These are phyloP conservation scores for Grosmannia huntii DNA, from an alignment of 2,329 filamentous ascomycete species.

Conservation along the genomic window DNA sequence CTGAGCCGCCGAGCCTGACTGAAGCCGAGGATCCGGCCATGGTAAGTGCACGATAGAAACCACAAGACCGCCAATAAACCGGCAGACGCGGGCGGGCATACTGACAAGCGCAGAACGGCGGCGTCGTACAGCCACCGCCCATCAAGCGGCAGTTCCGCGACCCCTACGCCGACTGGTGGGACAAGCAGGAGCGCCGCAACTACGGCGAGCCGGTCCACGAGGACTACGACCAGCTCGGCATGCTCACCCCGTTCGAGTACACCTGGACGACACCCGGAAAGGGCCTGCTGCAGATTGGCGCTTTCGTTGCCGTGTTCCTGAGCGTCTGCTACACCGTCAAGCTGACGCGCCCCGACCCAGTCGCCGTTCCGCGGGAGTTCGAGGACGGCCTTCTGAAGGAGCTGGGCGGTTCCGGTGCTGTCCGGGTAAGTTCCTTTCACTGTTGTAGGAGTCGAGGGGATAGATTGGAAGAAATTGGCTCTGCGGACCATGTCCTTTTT, in stretches of 20 bases:
- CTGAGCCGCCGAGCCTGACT: conserved; percentile 31
- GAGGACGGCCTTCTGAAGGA: conserved; percentile 62
- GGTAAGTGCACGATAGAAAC: conserved; percentile 32
- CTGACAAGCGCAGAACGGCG: conserved; percentile 53
- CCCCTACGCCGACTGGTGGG: conserved; percentile 90
- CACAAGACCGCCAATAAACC: conserved; percentile 11
- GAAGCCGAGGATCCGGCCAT: conserved; percentile 54
- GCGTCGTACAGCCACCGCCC: conserved; percentile 64
- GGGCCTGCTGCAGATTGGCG: conserved; percentile 53
- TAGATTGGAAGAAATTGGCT: not conserved
- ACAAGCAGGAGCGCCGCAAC: conserved; percentile 93
- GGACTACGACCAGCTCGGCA: conserved; percentile 84
- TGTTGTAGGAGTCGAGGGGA: not conserved
- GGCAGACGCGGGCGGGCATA: not conserved
- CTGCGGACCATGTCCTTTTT: not conserved
- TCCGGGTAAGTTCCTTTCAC: conserved; percentile 35
- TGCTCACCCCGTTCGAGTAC: conserved; percentile 84
- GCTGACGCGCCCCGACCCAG: conserved; percentile 58
- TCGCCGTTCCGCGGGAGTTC: conserved; percentile 56
- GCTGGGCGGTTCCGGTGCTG: conserved; percentile 55
- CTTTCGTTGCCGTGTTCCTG: conserved; percentile 52
- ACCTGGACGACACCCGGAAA: conserved; percentile 64
- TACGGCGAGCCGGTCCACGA: conserved; percentile 95
- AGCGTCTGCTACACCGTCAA: conserved; percentile 56
- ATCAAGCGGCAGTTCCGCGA: conserved; percentile 89